Evolutionary conservation across 2,329 filamentous ascomycete genomes (phyloP), one percentile per base, ranked within the genome.

Genomic region (Tolypocladium paradoxum): DNA sequence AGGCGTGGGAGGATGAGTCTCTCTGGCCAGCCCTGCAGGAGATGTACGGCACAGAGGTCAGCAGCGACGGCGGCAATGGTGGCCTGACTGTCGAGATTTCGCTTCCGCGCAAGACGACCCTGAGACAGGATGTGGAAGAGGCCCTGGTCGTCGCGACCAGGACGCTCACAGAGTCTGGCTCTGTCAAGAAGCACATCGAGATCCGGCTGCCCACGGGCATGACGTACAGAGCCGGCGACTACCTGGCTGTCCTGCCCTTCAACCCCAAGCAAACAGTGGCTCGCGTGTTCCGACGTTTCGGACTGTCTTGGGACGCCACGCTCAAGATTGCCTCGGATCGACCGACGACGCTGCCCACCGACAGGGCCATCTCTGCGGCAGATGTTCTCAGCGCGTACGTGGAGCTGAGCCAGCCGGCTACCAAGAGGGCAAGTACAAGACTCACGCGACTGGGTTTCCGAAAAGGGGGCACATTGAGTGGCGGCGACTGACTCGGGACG

Each of bases 181-280:
- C 79, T 0, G 70, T 71, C 37, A 90, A 89, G 72, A 78, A 79
- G 27, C 77, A 85, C 56, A 77, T 89, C 22, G 81, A 82, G 57
- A 81, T 90, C 35, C 78, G 81, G 55, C 74, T 92, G 1, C 87
- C 88, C 0, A 77, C 74, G 0, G 79, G 77, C 50, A 75, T 82
- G 73, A 76, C 75, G 0, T 92, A 91, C 68, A 76, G 78, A 38
- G 79, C 84, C 2, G 88, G 88, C 16, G 88, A 92, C 63, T 92
- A 93, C 64, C 76, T 92, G 0, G 84, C 85, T 0, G 74, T 90
- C 2, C 72, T 90, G 1, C 88, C 88, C 0, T 69, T 88, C 33
- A 92, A 92, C 64, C 81, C 82, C 1, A 74, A 75, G 47, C 69
- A 76, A 33, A 81, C 73, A 11, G 78, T 91, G 3, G 74, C 76